phyloP scores from a whole-genome alignment of 2,329 filamentous ascomycete genomes.

The Aspergillus fischeri region DNA sequence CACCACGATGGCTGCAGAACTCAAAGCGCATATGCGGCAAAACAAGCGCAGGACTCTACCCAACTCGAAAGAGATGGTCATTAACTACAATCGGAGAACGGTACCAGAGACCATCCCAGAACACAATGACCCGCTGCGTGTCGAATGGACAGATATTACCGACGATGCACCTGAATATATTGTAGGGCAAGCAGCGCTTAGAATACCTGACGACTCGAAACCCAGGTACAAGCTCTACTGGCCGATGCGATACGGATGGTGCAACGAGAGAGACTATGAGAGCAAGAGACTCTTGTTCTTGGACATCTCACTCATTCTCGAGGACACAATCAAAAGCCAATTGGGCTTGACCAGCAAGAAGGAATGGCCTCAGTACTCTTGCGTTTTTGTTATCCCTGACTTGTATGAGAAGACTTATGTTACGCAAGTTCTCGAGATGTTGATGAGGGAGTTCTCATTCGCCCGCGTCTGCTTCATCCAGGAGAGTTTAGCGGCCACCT shows the following conservation, averaged over 20 bases:
- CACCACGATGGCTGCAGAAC: constrained; percentile 74
- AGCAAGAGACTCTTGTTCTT: constrained; percentile 76
- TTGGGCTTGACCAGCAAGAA: constrained; percentile 72
- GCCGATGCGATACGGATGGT: constrained; percentile 80
- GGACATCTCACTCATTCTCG: constrained; percentile 82
- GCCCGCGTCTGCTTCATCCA: constrained; percentile 89
- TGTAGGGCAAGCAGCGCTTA: constrained; percentile 74
- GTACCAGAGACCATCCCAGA: constrained; percentile 83
- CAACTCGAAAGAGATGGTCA: constrained; percentile 94
- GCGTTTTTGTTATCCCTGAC: constrained; percentile 95
- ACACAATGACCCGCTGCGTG: constrained; percentile 89
- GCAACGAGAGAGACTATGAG: constrained; percentile 85
- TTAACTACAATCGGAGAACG: constrained; percentile 86
- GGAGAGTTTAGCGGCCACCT: constrained; percentile 90
- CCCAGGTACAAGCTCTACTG: constrained; percentile 91
- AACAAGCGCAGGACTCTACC: constrained; percentile 94
- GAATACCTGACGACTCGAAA: constrained; percentile 82
- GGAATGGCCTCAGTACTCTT: constrained; percentile 86
- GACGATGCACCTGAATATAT: constrained; percentile 69
- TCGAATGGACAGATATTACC: constrained; percentile 88
- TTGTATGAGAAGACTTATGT: constrained; percentile 94
- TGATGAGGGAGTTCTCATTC: constrained; percentile 87
- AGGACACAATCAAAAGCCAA: constrained; percentile 81
- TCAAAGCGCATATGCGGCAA: constrained; percentile 84
- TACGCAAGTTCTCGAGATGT: constrained; percentile 74